These are phyloP conservation scores for Botrytis byssoidea DNA, from an alignment of 2,329 filamentous ascomycete species.

Conservation along the genomic window DNA sequence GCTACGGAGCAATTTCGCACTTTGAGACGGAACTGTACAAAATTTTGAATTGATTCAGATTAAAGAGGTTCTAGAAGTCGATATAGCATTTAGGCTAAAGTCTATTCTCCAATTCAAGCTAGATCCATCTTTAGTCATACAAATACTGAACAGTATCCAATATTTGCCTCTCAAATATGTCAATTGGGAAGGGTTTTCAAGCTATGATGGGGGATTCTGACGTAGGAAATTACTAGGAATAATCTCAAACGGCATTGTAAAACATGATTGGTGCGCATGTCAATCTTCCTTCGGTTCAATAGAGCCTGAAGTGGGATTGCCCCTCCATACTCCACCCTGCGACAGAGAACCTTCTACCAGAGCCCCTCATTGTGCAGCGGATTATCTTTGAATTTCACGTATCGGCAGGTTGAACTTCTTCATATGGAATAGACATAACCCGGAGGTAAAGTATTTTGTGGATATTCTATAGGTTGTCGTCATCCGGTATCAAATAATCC, in stretches of 20 bases:
- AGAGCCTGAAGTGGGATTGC: slow-evolving; percentile 26
- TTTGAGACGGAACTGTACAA: not conserved
- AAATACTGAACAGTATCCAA: not conserved
- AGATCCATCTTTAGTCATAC: not conserved
- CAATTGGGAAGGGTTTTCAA: not conserved
- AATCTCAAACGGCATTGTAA: not conserved
- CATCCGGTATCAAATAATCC: slow-evolving; percentile 13
- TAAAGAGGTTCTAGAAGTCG: not conserved
- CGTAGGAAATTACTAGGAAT: slow-evolving; percentile 1
- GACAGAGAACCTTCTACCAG: slow-evolving; percentile 10
- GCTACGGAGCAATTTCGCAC: not conserved
- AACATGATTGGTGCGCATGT: slow-evolving; percentile 31
- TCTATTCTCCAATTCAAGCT: not conserved
- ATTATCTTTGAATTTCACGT: slow-evolving; percentile 1
- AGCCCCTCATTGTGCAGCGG: slow-evolving; percentile 18
- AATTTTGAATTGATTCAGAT: not conserved
- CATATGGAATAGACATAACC: slow-evolving; percentile 8
- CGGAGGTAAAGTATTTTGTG: slow-evolving; percentile 3
- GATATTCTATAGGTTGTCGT: slow-evolving; percentile 8
- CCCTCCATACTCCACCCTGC: slow-evolving; percentile 13
- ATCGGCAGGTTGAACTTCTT: slow-evolving; percentile 9
- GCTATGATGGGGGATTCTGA: not conserved
- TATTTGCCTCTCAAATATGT: not conserved
- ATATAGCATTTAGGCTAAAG: not conserved
- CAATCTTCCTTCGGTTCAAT: slow-evolving; percentile 6